phyloP scores from a whole-genome alignment of 1,139 yeast genomes.

The Eremothecium gossypii region DNA sequence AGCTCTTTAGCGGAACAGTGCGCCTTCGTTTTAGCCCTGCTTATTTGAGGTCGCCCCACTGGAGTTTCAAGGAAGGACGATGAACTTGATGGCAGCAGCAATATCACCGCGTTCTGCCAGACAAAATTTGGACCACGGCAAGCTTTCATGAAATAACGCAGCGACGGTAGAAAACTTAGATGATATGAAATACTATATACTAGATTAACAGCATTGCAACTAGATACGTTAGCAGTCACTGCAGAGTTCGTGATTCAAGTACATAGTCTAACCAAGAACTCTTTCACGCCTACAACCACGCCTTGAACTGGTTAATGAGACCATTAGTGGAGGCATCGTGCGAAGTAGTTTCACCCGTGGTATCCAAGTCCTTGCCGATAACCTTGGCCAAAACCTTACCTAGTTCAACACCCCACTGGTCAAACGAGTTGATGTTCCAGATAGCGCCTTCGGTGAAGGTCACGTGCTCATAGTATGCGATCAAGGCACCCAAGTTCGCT shows the following conservation, averaged over 20 bases:
- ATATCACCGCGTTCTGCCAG: too few species aligned
- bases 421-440: slow-evolving; percentile 98
- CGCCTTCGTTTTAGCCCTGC: neutral
- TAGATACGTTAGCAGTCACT: too few species aligned
- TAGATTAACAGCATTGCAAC: too few species aligned
- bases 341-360: slow-evolving; percentile 42
- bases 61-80: too few species aligned
- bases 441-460: slow-evolving; percentile 98
- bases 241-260: too few species aligned
- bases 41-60: too few species aligned
- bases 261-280: too few species aligned
- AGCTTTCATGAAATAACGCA: too few species aligned
- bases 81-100: too few species aligned
- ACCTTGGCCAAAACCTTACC: slow-evolving; percentile 97
- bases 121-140: too few species aligned
- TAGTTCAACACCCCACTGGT: slow-evolving; percentile 99
- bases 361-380: slow-evolving; percentile 79
- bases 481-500: slow-evolving; percentile 87
- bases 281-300: slow-evolving; percentile 48
- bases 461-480: slow-evolving; percentile 94
- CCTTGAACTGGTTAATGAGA: slow-evolving; percentile 87
- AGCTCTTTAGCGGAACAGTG: neutral
- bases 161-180: too few species aligned
- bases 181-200: too few species aligned
- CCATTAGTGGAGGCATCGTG: slow-evolving; percentile 92